Evolutionary conservation across 352 stramenopile genomes (phyloP).

Genomic region (Phytophthora cryptogea): DNA sequence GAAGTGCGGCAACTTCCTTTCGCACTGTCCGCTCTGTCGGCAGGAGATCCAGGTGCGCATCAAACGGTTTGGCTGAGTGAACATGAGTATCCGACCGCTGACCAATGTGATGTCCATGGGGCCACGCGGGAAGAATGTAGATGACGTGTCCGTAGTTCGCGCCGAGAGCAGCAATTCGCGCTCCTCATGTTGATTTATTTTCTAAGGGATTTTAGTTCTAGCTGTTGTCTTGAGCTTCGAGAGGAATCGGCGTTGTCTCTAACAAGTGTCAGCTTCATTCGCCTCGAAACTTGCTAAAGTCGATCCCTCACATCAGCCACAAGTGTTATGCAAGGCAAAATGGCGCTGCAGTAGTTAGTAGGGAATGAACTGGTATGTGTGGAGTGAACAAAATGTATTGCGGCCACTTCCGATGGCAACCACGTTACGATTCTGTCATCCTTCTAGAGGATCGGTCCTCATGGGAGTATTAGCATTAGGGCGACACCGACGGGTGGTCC

Average conservation of each 20-base stretch:
- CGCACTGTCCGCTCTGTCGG: slow-evolving; percentile 74
- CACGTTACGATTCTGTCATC: slow-evolving; percentile 32
- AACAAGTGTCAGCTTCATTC: slow-evolving; percentile 24
- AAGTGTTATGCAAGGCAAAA: slow-evolving; percentile 5
- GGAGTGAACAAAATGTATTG: slow-evolving; percentile 34
- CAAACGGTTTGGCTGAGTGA: slow-evolving; percentile 55
- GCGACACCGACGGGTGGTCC: slow-evolving; percentile 36
- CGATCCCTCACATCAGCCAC: slow-evolving; percentile 2
- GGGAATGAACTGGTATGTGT: slow-evolving; percentile 14
- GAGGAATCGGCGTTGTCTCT: neutral
- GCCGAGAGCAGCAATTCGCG: slow-evolving; percentile 26
- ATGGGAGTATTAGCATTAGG: slow-evolving; percentile 6
- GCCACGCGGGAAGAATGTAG: slow-evolving; percentile 10
- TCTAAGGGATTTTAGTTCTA: slow-evolving; percentile 19
- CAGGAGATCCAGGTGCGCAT: slow-evolving; percentile 79
- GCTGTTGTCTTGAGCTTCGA: neutral
- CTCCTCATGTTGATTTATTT: slow-evolving; percentile 36
- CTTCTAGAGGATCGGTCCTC: slow-evolving; percentile 23
- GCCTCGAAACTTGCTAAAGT: slow-evolving; percentile 6
- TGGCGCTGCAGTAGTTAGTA: slow-evolving; percentile 7
- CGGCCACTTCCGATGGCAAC: slow-evolving; percentile 43
- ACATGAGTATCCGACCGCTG: neutral
- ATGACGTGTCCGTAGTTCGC: slow-evolving; percentile 10
- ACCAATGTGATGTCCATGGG: slow-evolving; percentile 2
- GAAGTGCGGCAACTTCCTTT: slow-evolving; percentile 52